A percentile compares a stretch with the other conserved stretches of the same genome.
Evolutionary conservation across 768 basidiomycete species (phyloP).

Genomic region (Podaxis sp.): DNA sequence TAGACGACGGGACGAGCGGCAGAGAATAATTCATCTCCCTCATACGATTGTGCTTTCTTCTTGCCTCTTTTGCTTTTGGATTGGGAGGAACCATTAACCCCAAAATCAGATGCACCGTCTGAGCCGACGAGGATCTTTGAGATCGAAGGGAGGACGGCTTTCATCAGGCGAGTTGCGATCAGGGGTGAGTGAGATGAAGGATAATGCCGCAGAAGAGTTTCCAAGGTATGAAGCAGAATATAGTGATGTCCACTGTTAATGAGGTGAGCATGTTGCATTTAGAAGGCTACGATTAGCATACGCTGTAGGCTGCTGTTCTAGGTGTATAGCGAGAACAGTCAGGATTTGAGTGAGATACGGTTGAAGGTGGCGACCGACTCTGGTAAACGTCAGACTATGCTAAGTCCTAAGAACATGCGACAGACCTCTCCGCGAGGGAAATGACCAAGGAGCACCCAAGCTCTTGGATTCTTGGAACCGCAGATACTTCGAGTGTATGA

Average conservation of each 20-base stretch:
- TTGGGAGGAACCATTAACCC: slow-evolving; percentile 15
- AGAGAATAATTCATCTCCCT: slow-evolving; percentile 74
- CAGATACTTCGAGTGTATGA: slow-evolving; percentile 54
- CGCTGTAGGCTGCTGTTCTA: slow-evolving; percentile 56
- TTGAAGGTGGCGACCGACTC: slow-evolving; percentile 52
- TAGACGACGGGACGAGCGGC: slow-evolving; percentile 46
- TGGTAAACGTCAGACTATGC: slow-evolving; percentile 26
- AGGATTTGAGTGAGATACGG: slow-evolving; percentile 57
- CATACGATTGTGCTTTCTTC: slow-evolving; percentile 68
- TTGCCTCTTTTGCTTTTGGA: slow-evolving; percentile 55
- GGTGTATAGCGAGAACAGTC: slow-evolving; percentile 52
- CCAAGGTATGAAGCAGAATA: slow-evolving; percentile 44
- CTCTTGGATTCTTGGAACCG: slow-evolving; percentile 52
- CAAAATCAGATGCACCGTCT: slow-evolving; percentile 26
- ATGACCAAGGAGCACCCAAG: slow-evolving; percentile 52
- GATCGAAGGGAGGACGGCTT: slow-evolving; percentile 50
- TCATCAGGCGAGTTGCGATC: slow-evolving; percentile 52
- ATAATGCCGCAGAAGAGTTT: slow-evolving; percentile 43
- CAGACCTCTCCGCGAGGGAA: slow-evolving; percentile 50
- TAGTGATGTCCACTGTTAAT: slow-evolving; percentile 35
- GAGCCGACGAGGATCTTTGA: slow-evolving; percentile 46
- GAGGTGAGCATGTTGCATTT: not conserved
- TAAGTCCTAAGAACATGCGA: not conserved
- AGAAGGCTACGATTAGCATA: slow-evolving; percentile 30
- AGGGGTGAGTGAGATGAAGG: slow-evolving; percentile 47